Base-by-base conservation (phyloP, 495 filamentous ascomycete genomes). In the Geoglossum glabrum region DNA sequence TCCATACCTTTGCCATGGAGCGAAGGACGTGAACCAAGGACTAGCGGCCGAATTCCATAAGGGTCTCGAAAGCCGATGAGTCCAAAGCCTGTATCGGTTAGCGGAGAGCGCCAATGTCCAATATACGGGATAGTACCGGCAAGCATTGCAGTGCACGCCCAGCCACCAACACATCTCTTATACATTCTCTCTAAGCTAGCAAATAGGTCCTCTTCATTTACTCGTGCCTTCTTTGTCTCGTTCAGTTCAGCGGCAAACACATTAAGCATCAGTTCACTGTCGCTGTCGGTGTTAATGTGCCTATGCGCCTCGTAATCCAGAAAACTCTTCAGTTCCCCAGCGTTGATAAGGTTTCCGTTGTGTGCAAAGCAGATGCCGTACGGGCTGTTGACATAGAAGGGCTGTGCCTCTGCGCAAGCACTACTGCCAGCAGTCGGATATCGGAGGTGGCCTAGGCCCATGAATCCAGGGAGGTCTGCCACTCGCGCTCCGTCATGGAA, bases 341-440 rank as follows among this genome's bases (percentile, higher is more conserved):
- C 85, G 66, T 98, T 97, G 73, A 96, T 90, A 46, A 97, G 75
- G 68, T 97, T 98, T 33, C 92, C 92, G 64, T 96, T 96, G 70
- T 86, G 78, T 13, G 76, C 76, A 62, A 82, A 72, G 63, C 69
- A 77, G 60, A 83, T 80, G 23, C 89, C 87, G 67, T 93, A 94
- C 3, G 89, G 90, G 56, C 82, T 84, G 72, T 94, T 95, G 66
- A 93, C 87, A 66, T 94, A 95, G 70, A 95, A 95, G 0, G 90
- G 90, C 70, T 89, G 85, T 36, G 82, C 82, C 69, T 88, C 85
- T 46, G 83, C 76, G 64, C 81, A 85, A 26, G 86, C 86, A 63
- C 83, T 90, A 64, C 81, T 90, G 19, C 88, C 89, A 13, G 88
- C 87, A 0, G 90, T 95, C 2, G 90, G 90, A 70, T 95, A 96